Conservation (phyloP, 371 early-diverging fungal genomes). For the Rhizopus delemar region DNA sequence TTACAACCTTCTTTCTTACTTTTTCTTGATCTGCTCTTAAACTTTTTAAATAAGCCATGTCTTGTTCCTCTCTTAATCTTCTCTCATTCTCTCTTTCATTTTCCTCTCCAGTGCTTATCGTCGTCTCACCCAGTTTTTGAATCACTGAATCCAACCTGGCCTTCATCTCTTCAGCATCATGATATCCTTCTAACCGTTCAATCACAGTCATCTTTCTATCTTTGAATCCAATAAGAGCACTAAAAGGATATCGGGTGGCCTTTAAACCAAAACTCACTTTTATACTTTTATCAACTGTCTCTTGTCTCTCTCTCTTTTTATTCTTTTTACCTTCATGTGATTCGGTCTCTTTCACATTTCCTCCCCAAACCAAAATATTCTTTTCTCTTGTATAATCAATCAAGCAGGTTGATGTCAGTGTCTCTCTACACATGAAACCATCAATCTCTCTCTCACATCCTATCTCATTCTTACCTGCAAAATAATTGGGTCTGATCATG, state of each 20-base stretch:
- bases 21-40: slow-evolving; percentile 82
- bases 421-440: slow-evolving; percentile 35
- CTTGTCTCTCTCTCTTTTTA: neutral
- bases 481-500: slow-evolving; percentile 77
- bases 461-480: slow-evolving; percentile 48
- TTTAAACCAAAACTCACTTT: slow-evolving; percentile 65
- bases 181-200: slow-evolving; percentile 67
- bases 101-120: slow-evolving; percentile 41
- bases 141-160: neutral
- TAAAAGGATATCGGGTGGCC: slow-evolving; percentile 78
- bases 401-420: slow-evolving; percentile 61
- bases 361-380: slow-evolving; percentile 77
- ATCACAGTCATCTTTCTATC: slow-evolving; percentile 59
- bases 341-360: slow-evolving; percentile 71
- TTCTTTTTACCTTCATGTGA: slow-evolving; percentile 68
- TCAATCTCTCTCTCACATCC: neutral
- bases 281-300: neutral
- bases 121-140: too few species aligned
- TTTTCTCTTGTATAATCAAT: slow-evolving; percentile 60
- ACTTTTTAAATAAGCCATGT: slow-evolving; percentile 80
- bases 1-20: slow-evolving; percentile 33
- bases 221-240: slow-evolving; percentile 69
- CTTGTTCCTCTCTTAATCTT: slow-evolving; percentile 79
- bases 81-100: slow-evolving; percentile 68
- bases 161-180: neutral